Evolutionary conservation across 2,329 filamentous ascomycete species (phyloP).

Genomic region (Pseudocercospora eumusae): DNA sequence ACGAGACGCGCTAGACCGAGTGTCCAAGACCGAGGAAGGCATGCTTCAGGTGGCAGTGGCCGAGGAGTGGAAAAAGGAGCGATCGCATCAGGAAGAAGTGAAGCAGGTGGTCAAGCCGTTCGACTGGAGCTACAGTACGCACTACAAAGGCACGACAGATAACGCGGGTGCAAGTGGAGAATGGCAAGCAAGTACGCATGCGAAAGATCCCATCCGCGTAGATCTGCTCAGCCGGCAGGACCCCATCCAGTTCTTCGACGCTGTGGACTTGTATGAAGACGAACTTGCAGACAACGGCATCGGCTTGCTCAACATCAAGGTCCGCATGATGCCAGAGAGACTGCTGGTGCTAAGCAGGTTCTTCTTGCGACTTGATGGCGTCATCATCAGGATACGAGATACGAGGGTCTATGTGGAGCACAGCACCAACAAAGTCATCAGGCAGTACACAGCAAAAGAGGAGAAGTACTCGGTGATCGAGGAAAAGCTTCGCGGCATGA

Average conservation of each 20-base stretch:
- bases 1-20: slow-evolving; percentile 80
- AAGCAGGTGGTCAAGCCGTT: slow-evolving; percentile 93
- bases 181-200: slow-evolving; percentile 36
- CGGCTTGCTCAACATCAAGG: slow-evolving; percentile 83
- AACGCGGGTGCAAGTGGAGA: slow-evolving; percentile 15
- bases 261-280: slow-evolving; percentile 94
- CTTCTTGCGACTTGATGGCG: slow-evolving; percentile 91
- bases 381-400: slow-evolving; percentile 82
- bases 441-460: slow-evolving; percentile 90
- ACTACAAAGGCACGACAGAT: slow-evolving; percentile 72
- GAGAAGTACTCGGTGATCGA: slow-evolving; percentile 75
- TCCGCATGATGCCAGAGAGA: slow-evolving; percentile 86
- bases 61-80: slow-evolving; percentile 75
- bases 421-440: slow-evolving; percentile 70
- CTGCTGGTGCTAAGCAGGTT: slow-evolving; percentile 82
- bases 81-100: slow-evolving; percentile 77
- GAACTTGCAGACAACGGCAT: slow-evolving; percentile 98
- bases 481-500: slow-evolving; percentile 55
- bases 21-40: slow-evolving; percentile 87
- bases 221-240: slow-evolving; percentile 85
- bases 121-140: slow-evolving; percentile 96
- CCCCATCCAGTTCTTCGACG: slow-evolving; percentile 94
- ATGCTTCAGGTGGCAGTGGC: slow-evolving; percentile 96
- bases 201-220: slow-evolving; percentile 69
- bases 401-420: slow-evolving; percentile 94